Base-by-base conservation (phyloP, 768 basidiomycete species). In the Calocybe indica region DNA sequence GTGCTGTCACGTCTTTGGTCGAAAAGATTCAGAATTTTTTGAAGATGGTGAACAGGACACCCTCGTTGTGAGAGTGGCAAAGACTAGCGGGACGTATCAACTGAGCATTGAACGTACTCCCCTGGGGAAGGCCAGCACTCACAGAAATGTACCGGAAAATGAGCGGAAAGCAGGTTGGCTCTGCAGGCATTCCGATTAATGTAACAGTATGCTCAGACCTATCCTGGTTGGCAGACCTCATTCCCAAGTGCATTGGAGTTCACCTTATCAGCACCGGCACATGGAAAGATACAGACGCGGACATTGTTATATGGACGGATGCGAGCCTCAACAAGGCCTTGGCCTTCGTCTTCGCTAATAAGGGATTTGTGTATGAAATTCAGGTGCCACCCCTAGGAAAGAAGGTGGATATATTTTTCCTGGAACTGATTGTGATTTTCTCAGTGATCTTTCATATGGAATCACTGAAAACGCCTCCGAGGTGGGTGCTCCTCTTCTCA, bases 41-140 rank as follows among this genome's bases (percentile, higher is more conserved):
- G 10, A 7, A 15, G 11, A 32, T 13, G 7, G 5, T 8, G 0
- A 22, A 13, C 10, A 11, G 45, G 2, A 29, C 11, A 3, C 36
- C 36, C 3, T 14, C 34, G 0, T 53, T 65, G 1, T 46, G 58
- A 0, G 59, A 68, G 1, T 70, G 62, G 43, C 66, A 67, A 37
- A 15, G 42, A 1, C 51, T 70, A 1, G 53, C 52, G 1, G 67
- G 71, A 0, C 61, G 57, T 43, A 40, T 67, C 14, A 71, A 70
- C 47, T 73, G 71, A 67, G 46, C 50, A 28, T 62, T 52, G 0
- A 14, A 9, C 69, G 69, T 60, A 14, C 47, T 59, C 12, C 54
- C 36, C 11, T 37, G 11, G 55, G 56, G 44, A 1, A 7, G 52
- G 0, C 58, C 52, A 0, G 51, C 51, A 7, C 52, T 58, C 12